Percentiles rank a stretch among this genome's conserved stretches.
phyloP scores from a whole-genome alignment of 139 green algal genomes.

The Trebouxia sp. region DNA sequence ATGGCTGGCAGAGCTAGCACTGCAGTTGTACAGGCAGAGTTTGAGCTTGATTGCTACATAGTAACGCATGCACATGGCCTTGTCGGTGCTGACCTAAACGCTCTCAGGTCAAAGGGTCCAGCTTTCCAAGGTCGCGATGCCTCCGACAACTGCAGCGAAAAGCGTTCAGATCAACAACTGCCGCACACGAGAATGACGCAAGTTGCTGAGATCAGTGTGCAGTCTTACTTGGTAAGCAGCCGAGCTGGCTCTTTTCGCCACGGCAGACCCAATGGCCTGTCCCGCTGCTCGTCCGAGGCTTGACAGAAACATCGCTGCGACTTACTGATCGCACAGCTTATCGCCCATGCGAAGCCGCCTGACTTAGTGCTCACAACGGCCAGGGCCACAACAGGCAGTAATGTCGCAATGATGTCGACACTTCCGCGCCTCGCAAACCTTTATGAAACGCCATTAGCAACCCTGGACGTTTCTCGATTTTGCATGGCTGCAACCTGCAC shows the following conservation, averaged over 20 bases:
- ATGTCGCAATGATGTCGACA: conserved; percentile 12
- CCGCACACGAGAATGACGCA: background rate
- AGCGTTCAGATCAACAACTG: background rate
- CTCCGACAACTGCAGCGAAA: background rate
- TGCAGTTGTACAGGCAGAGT: conserved; percentile 24
- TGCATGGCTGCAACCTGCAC: too few species aligned
- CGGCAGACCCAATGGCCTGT: conserved; percentile 4
- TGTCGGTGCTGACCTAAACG: background rate
- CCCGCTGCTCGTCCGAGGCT: background rate
- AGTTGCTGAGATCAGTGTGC: background rate
- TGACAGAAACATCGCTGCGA: conserved; percentile 2
- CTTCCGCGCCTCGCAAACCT: background rate
- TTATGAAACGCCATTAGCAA: background rate
- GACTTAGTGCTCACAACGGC: background rate
- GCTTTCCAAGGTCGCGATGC: background rate
- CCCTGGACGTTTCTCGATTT: conserved; percentile 4
- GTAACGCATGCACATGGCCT: background rate
- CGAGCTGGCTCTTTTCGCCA: background rate
- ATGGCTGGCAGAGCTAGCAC: conserved; percentile 28
- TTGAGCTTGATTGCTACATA: background rate
- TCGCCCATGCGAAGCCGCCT: conserved; percentile 24
- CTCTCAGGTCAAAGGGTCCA: conserved; percentile 7
- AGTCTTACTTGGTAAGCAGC: conserved; percentile 20
- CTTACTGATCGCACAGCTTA: background rate
- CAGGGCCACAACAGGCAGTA: background rate